Evolutionary conservation across 371 early-diverging fungal genomes (phyloP).

Genomic region (Rhizopus microsporus): DNA sequence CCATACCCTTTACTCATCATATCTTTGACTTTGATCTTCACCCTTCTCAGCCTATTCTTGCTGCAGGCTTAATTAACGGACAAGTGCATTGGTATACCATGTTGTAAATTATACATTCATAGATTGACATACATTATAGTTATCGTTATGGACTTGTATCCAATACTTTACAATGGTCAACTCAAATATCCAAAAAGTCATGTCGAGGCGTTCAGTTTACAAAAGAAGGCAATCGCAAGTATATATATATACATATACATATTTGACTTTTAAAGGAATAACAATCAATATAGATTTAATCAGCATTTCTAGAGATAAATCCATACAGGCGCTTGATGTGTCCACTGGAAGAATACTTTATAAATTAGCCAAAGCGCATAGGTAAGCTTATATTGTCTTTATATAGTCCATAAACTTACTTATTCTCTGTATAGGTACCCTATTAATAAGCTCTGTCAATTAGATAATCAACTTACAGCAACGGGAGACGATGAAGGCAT

Average conservation of each 20-base stretch:
- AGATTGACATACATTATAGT: slow-evolving; percentile 18
- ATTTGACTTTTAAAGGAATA: not conserved
- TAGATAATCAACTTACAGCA: slow-evolving; percentile 75
- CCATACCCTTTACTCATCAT: slow-evolving; percentile 41
- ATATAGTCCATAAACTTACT: not conserved
- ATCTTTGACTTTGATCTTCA: slow-evolving; percentile 79
- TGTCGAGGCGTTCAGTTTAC: slow-evolving; percentile 80
- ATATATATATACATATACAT: not conserved
- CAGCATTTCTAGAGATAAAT: slow-evolving; percentile 6
- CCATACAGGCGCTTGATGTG: slow-evolving; percentile 6
- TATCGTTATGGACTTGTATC: slow-evolving; percentile 54
- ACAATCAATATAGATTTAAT: not conserved
- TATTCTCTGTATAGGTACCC: slow-evolving; percentile 52
- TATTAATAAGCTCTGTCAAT: slow-evolving; percentile 66
- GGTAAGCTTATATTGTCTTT: slow-evolving; percentile 59
- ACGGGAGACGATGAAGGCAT: slow-evolving; percentile 92
- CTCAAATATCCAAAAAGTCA: slow-evolving; percentile 77
- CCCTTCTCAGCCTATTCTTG: slow-evolving; percentile 67
- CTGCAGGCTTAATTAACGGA: slow-evolving; percentile 80
- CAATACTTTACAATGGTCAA: slow-evolving; percentile 59
- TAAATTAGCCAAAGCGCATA: slow-evolving; percentile 36
- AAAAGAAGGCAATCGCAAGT: slow-evolving; percentile 68
- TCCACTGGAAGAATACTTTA: slow-evolving; percentile 2
- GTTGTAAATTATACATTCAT: slow-evolving; percentile 4
- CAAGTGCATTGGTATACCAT: slow-evolving; percentile 65